Percentiles rank a stretch among this genome's conserved stretches.
Conservation (phyloP, 169 alveolate genomes). For the Cryptosporidium sp. region DNA sequence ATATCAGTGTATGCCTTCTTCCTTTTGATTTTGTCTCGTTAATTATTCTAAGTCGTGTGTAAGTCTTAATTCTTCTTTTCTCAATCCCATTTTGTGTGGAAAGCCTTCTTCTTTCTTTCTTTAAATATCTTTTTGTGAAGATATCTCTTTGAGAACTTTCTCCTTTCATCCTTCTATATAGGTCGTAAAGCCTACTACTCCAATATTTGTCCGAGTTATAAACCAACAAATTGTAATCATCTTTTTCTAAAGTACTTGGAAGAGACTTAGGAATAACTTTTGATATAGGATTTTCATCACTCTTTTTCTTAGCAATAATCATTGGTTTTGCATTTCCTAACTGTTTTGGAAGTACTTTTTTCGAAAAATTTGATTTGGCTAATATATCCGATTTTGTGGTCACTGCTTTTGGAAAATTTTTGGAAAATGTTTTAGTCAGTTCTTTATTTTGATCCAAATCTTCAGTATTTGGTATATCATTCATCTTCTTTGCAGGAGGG, state of each 20-base stretch:
- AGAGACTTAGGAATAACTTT: neutral
- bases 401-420: neutral
- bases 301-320: neutral
- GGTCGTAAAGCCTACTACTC: neutral
- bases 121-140: neutral
- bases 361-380: no score
- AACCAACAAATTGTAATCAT: neutral
- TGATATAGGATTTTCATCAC: neutral
- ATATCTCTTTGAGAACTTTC: neutral
- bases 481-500: neutral
- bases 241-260: neutral
- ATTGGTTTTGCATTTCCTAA: neutral
- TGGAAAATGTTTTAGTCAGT: neutral
- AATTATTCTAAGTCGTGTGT: neutral
- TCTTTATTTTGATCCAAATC: neutral
- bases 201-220: neutral
- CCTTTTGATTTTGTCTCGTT: neutral
- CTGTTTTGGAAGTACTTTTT: constrained; percentile 3
- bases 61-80: constrained; percentile 6
- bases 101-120: neutral
- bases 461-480: neutral
- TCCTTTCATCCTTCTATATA: constrained; percentile 25
- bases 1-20: neutral
- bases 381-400: no score
- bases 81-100: neutral